phyloP scores from a whole-genome alignment of 1,139 yeast genomes.

The Geotrichum klebahnii region DNA sequence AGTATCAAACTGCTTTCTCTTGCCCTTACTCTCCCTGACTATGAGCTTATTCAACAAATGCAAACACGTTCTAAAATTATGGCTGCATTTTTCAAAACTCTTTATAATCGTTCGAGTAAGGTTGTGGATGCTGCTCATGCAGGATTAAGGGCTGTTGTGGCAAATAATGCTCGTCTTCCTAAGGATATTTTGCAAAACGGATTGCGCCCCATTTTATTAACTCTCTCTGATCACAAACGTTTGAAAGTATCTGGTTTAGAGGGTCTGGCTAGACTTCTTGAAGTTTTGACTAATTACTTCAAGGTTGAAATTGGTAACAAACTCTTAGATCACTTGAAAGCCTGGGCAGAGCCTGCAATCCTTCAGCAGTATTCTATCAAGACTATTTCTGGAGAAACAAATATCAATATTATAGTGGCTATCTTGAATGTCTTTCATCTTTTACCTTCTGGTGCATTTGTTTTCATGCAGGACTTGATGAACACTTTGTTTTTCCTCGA shows the following conservation, averaged over 20 bases:
- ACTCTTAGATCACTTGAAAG: constrained; percentile 85
- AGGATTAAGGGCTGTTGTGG: constrained; percentile 77
- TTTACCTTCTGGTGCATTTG: constrained; percentile 86
- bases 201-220: constrained; percentile 90
- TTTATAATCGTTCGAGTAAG: constrained; percentile 78
- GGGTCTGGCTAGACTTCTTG: constrained; percentile 82
- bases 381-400: constrained; percentile 72
- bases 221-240: constrained; percentile 86
- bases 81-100: constrained; percentile 90
- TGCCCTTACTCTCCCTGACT: constrained; percentile 56
- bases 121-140: constrained; percentile 91
- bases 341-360: constrained; percentile 89
- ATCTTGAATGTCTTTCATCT: constrained; percentile 88
- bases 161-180: constrained; percentile 85
- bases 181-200: constrained; percentile 92
- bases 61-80: constrained; percentile 79
- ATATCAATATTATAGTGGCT: constrained; percentile 82
- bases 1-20: constrained; percentile 79
- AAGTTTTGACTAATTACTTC: constrained; percentile 83
- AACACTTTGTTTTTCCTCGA: constrained; percentile 74
- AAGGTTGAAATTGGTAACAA: constrained; percentile 95
- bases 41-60: constrained; percentile 63
- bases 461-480: constrained; percentile 84
- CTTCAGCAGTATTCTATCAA: constrained; percentile 67
- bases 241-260: constrained; percentile 86